phyloP scores from a whole-genome alignment of 176 grass and related monocot species.

The Metroxylon sagu region DNA sequence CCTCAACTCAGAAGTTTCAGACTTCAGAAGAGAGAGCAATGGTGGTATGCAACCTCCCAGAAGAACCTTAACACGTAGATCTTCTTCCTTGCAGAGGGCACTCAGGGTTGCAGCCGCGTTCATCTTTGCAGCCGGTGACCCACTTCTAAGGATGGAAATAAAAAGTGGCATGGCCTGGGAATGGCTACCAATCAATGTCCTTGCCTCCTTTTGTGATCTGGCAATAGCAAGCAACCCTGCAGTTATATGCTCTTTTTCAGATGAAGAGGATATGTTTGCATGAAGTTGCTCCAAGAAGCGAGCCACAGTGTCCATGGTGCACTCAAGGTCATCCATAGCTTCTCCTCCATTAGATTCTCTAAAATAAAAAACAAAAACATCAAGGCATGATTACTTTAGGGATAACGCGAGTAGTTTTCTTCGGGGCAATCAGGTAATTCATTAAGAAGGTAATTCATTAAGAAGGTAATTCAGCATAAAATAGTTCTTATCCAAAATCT shows the following conservation, averaged over 20 bases:
- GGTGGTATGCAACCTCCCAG: slow-evolving; percentile 94
- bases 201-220: slow-evolving; percentile 53
- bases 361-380: slow-evolving; percentile 1
- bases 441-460: neutral
- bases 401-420: too few relatives aligned
- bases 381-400: neutral
- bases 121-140: slow-evolving; percentile 62
- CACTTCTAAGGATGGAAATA: slow-evolving; percentile 78
- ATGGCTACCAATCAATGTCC: slow-evolving; percentile 77
- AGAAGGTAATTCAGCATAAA: neutral
- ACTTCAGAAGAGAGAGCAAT: slow-evolving; percentile 79
- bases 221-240: slow-evolving; percentile 67
- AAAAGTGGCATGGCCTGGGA: slow-evolving; percentile 89
- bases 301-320: slow-evolving; percentile 66
- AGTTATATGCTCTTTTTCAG: slow-evolving; percentile 55
- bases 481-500: neutral
- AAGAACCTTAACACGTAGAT: slow-evolving; percentile 73
- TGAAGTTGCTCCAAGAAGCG: slow-evolving; percentile 79
- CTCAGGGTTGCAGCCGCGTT: slow-evolving; percentile 66
- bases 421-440: neutral
- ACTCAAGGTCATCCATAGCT: slow-evolving; percentile 73
- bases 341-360: slow-evolving; percentile 61
- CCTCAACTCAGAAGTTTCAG: slow-evolving; percentile 54
- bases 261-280: slow-evolving; percentile 52
- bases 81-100: slow-evolving; percentile 87